Percentiles rank a stretch among this genome's conserved stretches.
These are phyloP conservation scores for Fusarium sp. DNA, from an alignment of 2,329 filamentous ascomycete genomes.

Conservation along the genomic window DNA sequence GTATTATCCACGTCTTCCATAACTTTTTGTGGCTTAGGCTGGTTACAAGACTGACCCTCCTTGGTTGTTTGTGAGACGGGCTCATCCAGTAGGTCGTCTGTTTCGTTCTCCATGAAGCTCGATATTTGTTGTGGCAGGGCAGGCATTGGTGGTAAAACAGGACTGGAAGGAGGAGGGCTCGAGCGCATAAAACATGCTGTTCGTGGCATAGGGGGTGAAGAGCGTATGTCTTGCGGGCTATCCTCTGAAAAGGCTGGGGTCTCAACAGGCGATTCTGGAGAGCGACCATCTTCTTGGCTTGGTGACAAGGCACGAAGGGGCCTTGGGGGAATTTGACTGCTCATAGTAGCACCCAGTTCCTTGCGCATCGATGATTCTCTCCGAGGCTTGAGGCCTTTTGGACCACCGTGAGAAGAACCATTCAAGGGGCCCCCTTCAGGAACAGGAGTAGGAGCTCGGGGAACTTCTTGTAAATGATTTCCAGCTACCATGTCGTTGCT, in stretches of 20 bases:
- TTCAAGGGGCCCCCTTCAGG: constrained; percentile 61
- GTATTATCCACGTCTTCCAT: constrained; percentile 52
- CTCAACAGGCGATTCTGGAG: constrained; percentile 65
- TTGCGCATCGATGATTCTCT: constrained; percentile 71
- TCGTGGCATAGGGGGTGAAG: constrained; percentile 86
- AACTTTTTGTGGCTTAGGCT: constrained; percentile 34
- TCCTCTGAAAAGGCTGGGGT: constrained; percentile 69
- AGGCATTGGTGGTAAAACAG: constrained; percentile 75
- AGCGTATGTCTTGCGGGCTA: constrained; percentile 86
- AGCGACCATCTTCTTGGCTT: constrained; percentile 63
- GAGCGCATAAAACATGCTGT: constrained; percentile 66
- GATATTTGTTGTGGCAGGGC: constrained; percentile 76
- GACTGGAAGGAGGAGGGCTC: constrained; percentile 82
- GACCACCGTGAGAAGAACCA: constrained; percentile 48
- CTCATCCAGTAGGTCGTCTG: constrained; percentile 77
- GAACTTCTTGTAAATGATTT: constrained; percentile 76
- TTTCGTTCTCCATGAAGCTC: constrained; percentile 85
- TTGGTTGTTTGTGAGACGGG: constrained; percentile 61
- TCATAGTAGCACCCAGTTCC: constrained; percentile 62
- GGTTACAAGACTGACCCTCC: constrained; percentile 48
- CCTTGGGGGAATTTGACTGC: constrained; percentile 58
- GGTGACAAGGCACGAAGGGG: constrained; percentile 56
- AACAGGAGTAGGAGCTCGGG: constrained; percentile 81
- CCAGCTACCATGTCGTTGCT: constrained; percentile 58
- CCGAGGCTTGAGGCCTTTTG: constrained; percentile 58